Evolutionary conservation across 495 filamentous ascomycete species (phyloP).

Genomic region (Lichina pygmaea): DNA sequence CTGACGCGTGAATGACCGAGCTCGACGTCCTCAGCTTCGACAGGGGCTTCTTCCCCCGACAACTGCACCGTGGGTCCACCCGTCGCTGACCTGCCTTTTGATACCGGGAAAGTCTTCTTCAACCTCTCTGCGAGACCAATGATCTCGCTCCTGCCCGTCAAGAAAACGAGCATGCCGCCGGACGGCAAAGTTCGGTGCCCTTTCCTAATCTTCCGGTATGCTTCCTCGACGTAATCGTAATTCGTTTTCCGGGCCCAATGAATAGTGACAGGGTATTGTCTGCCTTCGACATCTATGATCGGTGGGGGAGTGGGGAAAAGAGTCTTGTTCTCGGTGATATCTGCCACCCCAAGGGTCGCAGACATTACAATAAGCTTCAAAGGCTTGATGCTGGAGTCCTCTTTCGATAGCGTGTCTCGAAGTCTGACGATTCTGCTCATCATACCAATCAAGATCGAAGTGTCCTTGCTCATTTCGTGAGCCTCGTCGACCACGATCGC

Average conservation of each 20-base stretch:
- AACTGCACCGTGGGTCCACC: constrained; percentile 40
- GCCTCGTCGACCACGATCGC: constrained; percentile 90
- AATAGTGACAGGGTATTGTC: constrained; percentile 68
- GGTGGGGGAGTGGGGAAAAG: constrained; percentile 63
- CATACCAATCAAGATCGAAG: constrained; percentile 91
- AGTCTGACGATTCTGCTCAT: constrained; percentile 75
- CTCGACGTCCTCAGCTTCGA: constrained; percentile 74
- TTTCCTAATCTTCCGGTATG: constrained; percentile 62
- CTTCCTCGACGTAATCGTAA: constrained; percentile 71
- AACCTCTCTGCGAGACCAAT: constrained; percentile 46
- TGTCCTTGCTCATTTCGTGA: constrained; percentile 92
- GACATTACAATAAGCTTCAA: constrained; percentile 97
- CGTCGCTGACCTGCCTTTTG: constrained; percentile 20
- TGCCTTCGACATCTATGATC: constrained; percentile 73
- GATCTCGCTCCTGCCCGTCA: constrained; percentile 90
- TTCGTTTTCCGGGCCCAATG: constrained; percentile 71
- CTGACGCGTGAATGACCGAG: constrained; percentile 28
- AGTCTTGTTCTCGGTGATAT: constrained; percentile 60
- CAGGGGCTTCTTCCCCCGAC: constrained; percentile 46
- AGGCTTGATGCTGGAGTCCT: constrained; percentile 29
- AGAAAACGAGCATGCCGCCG: constrained; percentile 81
- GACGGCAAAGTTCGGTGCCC: constrained; percentile 79
- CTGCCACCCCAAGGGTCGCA: constrained; percentile 69
- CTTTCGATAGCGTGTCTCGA: constrained; percentile 30
- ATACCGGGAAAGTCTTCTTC: constrained; percentile 39